Evolutionary conservation across 2,329 filamentous ascomycete species (phyloP).

Genomic region (Trichoderma sp.): DNA sequence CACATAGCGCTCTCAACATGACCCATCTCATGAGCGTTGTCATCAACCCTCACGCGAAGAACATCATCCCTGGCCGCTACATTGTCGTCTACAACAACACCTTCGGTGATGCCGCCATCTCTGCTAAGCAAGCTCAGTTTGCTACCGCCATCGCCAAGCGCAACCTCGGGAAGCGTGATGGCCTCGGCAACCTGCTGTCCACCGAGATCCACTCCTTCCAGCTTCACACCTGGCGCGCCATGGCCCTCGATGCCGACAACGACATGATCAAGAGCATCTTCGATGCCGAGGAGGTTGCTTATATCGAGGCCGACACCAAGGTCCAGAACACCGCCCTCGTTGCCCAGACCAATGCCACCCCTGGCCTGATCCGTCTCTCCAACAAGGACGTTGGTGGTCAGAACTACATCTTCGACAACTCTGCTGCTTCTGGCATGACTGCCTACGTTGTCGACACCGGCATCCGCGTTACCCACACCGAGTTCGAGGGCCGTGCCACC

Average conservation of each 20-base stretch:
- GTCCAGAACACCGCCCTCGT: conserved; percentile 45
- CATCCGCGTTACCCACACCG: conserved; percentile 53
- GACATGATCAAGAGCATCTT: conserved; percentile 50
- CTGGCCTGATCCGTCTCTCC: conserved; percentile 55
- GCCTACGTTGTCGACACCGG: conserved; percentile 67
- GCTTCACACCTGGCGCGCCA: conserved; percentile 52
- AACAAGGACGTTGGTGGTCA: conserved; percentile 35
- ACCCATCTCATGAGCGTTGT: conserved; percentile 35
- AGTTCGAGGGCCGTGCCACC: conserved; percentile 56
- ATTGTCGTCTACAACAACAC: conserved; percentile 64
- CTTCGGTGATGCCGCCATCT: conserved; percentile 47
- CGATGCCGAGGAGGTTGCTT: conserved; percentile 48
- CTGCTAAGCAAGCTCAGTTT: conserved; percentile 49
- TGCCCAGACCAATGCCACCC: conserved; percentile 53
- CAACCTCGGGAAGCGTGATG: conserved; percentile 53
- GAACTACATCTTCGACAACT: conserved; percentile 49
- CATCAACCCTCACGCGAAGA: conserved; percentile 46
- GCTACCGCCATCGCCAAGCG: conserved; percentile 53
- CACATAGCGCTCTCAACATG: conserved; percentile 1
- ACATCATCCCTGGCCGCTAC: conserved; percentile 56
- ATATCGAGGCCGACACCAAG: conserved; percentile 53
- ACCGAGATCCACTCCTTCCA: conserved; percentile 46
- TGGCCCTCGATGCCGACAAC: conserved; percentile 53
- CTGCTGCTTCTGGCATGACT: conserved; percentile 55
- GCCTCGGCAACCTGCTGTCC: conserved; percentile 48